These are phyloP conservation scores for Pelargonium myrrhifolium DNA, from an alignment of 441 rosid genomes.

Conservation along the genomic window DNA sequence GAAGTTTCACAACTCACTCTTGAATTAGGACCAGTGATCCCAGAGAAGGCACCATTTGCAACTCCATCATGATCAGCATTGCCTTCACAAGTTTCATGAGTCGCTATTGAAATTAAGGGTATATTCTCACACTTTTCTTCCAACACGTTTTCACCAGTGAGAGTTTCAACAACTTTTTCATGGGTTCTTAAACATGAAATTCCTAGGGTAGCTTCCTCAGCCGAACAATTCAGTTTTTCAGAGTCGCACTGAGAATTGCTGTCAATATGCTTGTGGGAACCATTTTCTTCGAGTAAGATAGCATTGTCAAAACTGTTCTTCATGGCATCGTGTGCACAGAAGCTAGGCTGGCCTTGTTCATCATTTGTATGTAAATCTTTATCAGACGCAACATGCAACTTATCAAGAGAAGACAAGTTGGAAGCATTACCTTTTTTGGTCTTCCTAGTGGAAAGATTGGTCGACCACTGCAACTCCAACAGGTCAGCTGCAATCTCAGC, in stretches of 20 bases:
- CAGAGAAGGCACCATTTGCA: constrained; percentile 12
- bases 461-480: constrained; percentile 86
- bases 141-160: constrained; percentile 22
- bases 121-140: constrained; percentile 25
- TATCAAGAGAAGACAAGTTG: constrained; percentile 21
- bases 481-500: constrained; percentile 90
- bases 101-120: constrained; percentile 32
- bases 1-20: neutral
- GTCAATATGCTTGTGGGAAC: constrained; percentile 20
- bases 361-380: constrained; percentile 16
- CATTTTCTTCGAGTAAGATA: constrained; percentile 21
- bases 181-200: constrained; percentile 18
- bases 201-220: constrained; percentile 27
- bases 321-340: constrained; percentile 14
- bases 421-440: constrained; percentile 32
- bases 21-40: constrained; percentile 20
- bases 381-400: constrained; percentile 16
- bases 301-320: constrained; percentile 16
- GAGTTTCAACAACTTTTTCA: constrained; percentile 28
- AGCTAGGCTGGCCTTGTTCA: constrained; percentile 16
- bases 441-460: constrained; percentile 46
- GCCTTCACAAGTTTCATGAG: constrained; percentile 19
- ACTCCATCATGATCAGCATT: constrained; percentile 19
- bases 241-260: constrained; percentile 18
- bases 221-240: constrained; percentile 22